Conservation (phyloP, 306 rosid genomes). For the Pachyrhizus erosus region DNA sequence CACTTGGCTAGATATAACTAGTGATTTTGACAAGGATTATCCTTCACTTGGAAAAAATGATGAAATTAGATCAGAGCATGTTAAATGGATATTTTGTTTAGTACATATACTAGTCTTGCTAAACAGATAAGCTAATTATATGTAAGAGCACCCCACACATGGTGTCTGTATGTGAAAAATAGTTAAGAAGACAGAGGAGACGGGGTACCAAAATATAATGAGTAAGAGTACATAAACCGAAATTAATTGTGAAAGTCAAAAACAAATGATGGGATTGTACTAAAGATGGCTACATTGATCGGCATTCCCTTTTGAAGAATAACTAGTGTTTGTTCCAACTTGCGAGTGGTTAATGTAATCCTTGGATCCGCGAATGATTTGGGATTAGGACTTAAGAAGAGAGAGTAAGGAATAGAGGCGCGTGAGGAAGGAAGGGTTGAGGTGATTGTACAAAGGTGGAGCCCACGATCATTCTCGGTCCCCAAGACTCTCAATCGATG, state of each 20-base stretch:
- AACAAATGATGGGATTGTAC: conserved; percentile 9
- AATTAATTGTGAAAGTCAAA: conserved; percentile 37
- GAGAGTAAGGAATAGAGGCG: neutral
- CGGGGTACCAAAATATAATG: conserved; percentile 14
- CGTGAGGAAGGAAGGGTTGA: neutral
- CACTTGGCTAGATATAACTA: conserved; percentile 23
- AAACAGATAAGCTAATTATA: neutral
- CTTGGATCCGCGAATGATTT: neutral
- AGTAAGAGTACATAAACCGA: conserved; percentile 18
- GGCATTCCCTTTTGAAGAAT: neutral
- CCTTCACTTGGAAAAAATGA: neutral
- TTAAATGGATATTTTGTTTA: conserved; percentile 3
- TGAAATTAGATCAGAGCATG: neutral
- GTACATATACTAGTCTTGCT: neutral
- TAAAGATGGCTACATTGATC: too few species aligned
- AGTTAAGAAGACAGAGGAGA: conserved; percentile 14
- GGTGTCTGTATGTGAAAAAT: neutral
- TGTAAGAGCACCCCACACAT: conserved; percentile 24
- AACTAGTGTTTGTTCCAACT: neutral
- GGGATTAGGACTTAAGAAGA: neutral
- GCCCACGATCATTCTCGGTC: conserved; percentile 55
- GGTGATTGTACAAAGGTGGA: conserved; percentile 41
- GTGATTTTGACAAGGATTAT: conserved; percentile 12
- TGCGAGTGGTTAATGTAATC: too few species aligned
- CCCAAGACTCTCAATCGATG: conserved; percentile 53